Evolutionary conservation across 306 rosid species (phyloP).

Genomic region (Pterocarpus santalinus): DNA sequence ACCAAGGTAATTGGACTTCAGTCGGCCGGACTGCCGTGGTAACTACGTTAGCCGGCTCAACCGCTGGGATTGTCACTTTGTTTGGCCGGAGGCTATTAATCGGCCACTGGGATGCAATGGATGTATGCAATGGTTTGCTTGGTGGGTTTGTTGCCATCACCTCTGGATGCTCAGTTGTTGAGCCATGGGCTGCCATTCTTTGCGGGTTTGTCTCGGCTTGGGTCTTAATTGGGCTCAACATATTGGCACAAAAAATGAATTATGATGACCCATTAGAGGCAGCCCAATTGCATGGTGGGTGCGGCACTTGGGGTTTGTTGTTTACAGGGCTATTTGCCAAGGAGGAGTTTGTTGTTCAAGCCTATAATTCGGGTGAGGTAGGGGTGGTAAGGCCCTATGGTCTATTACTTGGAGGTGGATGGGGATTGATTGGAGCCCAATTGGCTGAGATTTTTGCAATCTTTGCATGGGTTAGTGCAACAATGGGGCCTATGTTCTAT

Average conservation of each 20-base stretch:
- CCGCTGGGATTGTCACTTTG: slow-evolving; percentile 61
- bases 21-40: slow-evolving; percentile 65
- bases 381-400: slow-evolving; percentile 66
- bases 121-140: slow-evolving; percentile 77
- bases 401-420: slow-evolving; percentile 74
- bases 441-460: slow-evolving; percentile 62
- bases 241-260: slow-evolving; percentile 62
- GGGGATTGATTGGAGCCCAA: slow-evolving; percentile 77
- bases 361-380: slow-evolving; percentile 49
- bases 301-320: slow-evolving; percentile 80
- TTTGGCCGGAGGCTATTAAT: slow-evolving; percentile 63
- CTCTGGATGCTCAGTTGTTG: slow-evolving; percentile 79
- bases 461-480: slow-evolving; percentile 70
- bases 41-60: slow-evolving; percentile 68
- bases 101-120: slow-evolving; percentile 80
- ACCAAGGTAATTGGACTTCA: slow-evolving; percentile 69
- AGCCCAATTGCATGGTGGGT: slow-evolving; percentile 80
- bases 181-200: slow-evolving; percentile 77
- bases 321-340: slow-evolving; percentile 85
- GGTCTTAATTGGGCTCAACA: slow-evolving; percentile 72
- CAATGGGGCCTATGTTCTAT: slow-evolving; percentile 77
- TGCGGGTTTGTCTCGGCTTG: slow-evolving; percentile 75
- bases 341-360: slow-evolving; percentile 65
- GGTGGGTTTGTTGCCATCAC: slow-evolving; percentile 87
- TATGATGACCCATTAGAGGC: slow-evolving; percentile 82